Evolutionary conservation across 2,329 filamentous ascomycete species (phyloP).

Genomic region (Aspergillus ochraceoroseus): DNA sequence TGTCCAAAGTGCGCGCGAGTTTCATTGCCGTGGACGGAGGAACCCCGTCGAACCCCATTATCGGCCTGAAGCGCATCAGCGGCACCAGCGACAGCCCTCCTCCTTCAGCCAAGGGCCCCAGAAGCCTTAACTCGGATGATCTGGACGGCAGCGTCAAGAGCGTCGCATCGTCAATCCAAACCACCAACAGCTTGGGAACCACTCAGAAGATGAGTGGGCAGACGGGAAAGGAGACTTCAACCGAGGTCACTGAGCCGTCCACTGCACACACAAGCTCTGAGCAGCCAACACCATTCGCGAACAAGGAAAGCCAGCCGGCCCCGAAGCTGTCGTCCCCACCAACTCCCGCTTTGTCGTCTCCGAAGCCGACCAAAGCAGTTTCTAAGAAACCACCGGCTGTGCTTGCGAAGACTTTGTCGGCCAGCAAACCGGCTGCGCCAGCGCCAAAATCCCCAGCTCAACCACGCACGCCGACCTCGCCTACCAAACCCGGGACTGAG

Average conservation of each 20-base stretch:
- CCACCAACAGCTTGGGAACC: constrained; percentile 19
- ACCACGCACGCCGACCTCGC: constrained; percentile 22
- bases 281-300: constrained; percentile 13
- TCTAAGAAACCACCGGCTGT: constrained; percentile 34
- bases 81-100: constrained; percentile 33
- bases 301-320: constrained; percentile 20
- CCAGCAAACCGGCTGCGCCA: constrained; percentile 16
- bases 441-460: constrained; percentile 21
- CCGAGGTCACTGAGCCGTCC: constrained; percentile 12
- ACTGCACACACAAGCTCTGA: constrained; percentile 7
- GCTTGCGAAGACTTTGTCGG: constrained; percentile 22
- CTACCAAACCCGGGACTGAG: constrained; percentile 20
- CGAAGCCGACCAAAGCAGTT: constrained; percentile 25
- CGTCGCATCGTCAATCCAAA: constrained; percentile 24
- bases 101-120: constrained; percentile 27
- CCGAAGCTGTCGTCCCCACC: constrained; percentile 9
- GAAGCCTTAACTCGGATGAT: constrained; percentile 31
- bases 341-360: constrained; percentile 10
- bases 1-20: constrained; percentile 69
- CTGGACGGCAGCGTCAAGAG: constrained; percentile 31
- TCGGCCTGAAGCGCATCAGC: constrained; percentile 42
- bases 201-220: constrained; percentile 19
- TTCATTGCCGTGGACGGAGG: constrained; percentile 65
- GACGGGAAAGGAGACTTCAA: constrained; percentile 13
- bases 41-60: constrained; percentile 40